phyloP scores from a whole-genome alignment of 2,329 filamentous ascomycete genomes.

The Fusarium transvaalense region DNA sequence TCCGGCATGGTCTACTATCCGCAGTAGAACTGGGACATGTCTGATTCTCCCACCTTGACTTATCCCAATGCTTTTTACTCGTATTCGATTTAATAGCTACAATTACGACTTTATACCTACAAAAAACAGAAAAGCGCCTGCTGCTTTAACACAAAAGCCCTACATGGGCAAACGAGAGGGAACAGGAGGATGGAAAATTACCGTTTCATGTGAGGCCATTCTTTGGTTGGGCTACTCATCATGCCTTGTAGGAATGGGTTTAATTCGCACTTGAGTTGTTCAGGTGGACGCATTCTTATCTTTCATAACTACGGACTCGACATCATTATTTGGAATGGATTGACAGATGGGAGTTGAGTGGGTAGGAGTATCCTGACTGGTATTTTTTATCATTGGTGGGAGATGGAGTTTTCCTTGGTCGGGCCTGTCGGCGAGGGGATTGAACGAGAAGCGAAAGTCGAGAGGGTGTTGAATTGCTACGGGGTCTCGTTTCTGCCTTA shows the following conservation, averaged over 20 bases:
- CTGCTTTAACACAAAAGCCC: slow-evolving; percentile 38
- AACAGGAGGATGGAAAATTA: slow-evolving; percentile 5
- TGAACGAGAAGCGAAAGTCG: slow-evolving; percentile 21
- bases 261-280: slow-evolving; percentile 31
- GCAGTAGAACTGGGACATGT: slow-evolving; percentile 60
- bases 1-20: slow-evolving; percentile 72
- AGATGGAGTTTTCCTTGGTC: slow-evolving; percentile 31
- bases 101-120: slow-evolving; percentile 45
- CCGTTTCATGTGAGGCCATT: slow-evolving; percentile 16
- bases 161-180: slow-evolving; percentile 13
- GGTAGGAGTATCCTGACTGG: slow-evolving; percentile 36
- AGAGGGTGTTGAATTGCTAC: slow-evolving; percentile 35
- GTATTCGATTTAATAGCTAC: slow-evolving; percentile 52
- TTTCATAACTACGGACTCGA: slow-evolving; percentile 28
- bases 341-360: slow-evolving; percentile 35
- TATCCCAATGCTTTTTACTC: slow-evolving; percentile 44
- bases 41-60: slow-evolving; percentile 39
- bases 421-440: slow-evolving; percentile 11
- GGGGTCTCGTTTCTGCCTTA: slow-evolving; percentile 37
- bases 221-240: slow-evolving; percentile 5
- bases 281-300: slow-evolving; percentile 36
- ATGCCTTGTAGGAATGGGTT: slow-evolving; percentile 4
- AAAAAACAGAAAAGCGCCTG: slow-evolving; percentile 47
- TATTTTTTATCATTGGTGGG: slow-evolving; percentile 37
- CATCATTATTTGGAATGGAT: slow-evolving; percentile 41